Conservation (phyloP, 495 filamentous ascomycete species). For the Penicilliopsis zonata region DNA sequence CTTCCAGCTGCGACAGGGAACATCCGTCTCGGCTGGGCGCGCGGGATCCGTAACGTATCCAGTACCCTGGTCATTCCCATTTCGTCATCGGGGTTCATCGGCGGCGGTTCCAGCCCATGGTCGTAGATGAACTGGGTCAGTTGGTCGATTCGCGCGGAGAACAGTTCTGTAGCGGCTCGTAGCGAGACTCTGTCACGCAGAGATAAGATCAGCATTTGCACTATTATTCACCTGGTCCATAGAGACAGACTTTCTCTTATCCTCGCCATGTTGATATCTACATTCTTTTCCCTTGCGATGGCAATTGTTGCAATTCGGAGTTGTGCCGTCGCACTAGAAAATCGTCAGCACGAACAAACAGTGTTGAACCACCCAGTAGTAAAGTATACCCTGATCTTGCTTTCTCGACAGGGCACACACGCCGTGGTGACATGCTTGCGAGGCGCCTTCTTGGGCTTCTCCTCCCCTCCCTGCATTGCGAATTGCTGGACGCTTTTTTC, state of each 20-base stretch:
- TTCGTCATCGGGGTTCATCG: slow-evolving; percentile 34
- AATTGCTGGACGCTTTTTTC: too few relatives aligned
- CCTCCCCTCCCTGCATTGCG: slow-evolving; percentile 22
- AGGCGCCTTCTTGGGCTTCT: slow-evolving; percentile 24
- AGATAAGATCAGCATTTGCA: not conserved
- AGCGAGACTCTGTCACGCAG: slow-evolving; percentile 27
- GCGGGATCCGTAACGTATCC: slow-evolving; percentile 32
- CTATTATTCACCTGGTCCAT: too few relatives aligned
- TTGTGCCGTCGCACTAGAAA: slow-evolving; percentile 31
- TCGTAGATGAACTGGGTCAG: slow-evolving; percentile 34
- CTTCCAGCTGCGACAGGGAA: too few relatives aligned
- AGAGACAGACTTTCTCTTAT: slow-evolving; percentile 33
- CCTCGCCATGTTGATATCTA: slow-evolving; percentile 37
- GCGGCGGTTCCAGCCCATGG: slow-evolving; percentile 26
- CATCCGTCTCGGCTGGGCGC: slow-evolving; percentile 12
- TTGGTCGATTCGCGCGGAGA: slow-evolving; percentile 34
- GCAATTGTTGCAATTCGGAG: slow-evolving; percentile 35
- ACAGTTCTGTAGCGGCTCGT: slow-evolving; percentile 34
- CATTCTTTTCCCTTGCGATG: slow-evolving; percentile 34
- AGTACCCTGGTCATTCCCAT: slow-evolving; percentile 31
- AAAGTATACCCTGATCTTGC: slow-evolving; percentile 35
- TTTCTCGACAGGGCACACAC: slow-evolving; percentile 38
- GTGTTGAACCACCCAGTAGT: too few relatives aligned
- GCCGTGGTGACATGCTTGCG: slow-evolving; percentile 37
- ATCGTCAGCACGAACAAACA: not conserved